Evolutionary conservation across 208 protist species (phyloP).

Genomic region (Acanthamoeba pearcei): DNA sequence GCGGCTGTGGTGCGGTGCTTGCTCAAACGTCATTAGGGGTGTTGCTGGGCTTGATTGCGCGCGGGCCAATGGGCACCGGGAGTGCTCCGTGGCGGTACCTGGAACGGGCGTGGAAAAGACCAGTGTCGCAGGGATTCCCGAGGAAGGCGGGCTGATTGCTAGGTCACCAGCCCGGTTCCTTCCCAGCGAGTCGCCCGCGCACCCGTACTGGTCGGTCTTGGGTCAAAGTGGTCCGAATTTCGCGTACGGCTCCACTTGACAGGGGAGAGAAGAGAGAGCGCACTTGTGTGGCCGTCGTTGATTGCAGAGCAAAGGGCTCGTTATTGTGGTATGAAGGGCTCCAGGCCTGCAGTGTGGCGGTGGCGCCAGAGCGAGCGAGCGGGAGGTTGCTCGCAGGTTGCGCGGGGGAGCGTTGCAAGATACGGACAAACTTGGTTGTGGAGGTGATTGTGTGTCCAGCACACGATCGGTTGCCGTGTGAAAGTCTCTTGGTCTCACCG

Average conservation of each 20-base stretch:
- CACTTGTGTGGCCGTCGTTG: too few relatives aligned
- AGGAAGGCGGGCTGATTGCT: slow-evolving; percentile 55
- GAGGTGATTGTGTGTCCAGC: neutral
- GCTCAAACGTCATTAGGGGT: neutral
- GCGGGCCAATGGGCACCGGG: slow-evolving; percentile 9
- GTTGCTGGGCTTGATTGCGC: slow-evolving; percentile 25
- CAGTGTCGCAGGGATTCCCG: slow-evolving; percentile 9
- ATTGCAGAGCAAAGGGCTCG: too few relatives aligned
- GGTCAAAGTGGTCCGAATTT: slow-evolving; percentile 28
- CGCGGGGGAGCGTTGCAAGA: neutral
- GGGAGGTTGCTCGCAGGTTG: neutral
- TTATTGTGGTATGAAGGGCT: too few relatives aligned
- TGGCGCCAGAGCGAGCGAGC: neutral
- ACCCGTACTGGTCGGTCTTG: neutral
- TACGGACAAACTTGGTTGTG: too few relatives aligned
- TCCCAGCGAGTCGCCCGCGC: slow-evolving; percentile 6
- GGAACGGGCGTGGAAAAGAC: neutral
- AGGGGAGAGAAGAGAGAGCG: too few relatives aligned
- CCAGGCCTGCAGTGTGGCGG: too few relatives aligned
- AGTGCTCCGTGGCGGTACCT: neutral
- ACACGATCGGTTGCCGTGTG: neutral
- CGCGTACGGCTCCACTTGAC: neutral
- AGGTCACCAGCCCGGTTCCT: neutral
- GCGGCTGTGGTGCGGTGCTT: too few relatives aligned
- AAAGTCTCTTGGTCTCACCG: neutral